Evolutionary conservation across 2,329 filamentous ascomycete species (phyloP), one percentile per base, ranked within the genome.

Genomic region (Emergomyces pasteurianus): DNA sequence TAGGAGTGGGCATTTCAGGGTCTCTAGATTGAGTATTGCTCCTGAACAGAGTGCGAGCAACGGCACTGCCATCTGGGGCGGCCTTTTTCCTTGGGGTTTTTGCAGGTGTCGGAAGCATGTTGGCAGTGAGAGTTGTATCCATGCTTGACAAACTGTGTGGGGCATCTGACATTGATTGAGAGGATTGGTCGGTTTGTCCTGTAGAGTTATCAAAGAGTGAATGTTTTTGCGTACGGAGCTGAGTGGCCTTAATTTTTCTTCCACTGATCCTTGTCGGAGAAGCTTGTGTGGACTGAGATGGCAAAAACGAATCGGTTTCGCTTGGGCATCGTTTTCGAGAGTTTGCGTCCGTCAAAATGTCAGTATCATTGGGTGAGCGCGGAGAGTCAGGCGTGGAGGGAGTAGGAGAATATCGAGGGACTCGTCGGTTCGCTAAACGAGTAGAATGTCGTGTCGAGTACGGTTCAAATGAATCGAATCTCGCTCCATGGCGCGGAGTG

Each of bases 61-160:
- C 78, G 5, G 76, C 70, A 57, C 76, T 73, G 58, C 80, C 67
- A 61, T 79, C 68, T 52, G 71, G 67, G 26, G 78, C 68, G 2
- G 74, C 69, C 64, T 81, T 81, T 73, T 84, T 85, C 67, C 77
- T 77, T 10, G 83, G 84, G 10, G 83, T 86, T 72, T 86, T 86
- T 50, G 79, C 78, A 21, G 84, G 84, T 26, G 84, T 86, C 2
- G 82, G 83, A 18, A 86, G 75, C 77, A 84, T 81, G 57, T 72
- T 66, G 62, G 60, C 31, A 52, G 62, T 62, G 62, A 65, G 66
- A 65, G 65, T 63, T 64, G 60, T 46, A 47, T 59, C 58, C 50
- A 62, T 50, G 59, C 63, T 66, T 42, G 63, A 59, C 59, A 56
- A 23, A 49, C 26, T 58, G 28, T 55, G 59, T 49, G 60, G 63